Evolutionary conservation across 257 asterid species (phyloP), one percentile per base, ranked within the genome.

Genomic region (Solanum gandarillasii): DNA sequence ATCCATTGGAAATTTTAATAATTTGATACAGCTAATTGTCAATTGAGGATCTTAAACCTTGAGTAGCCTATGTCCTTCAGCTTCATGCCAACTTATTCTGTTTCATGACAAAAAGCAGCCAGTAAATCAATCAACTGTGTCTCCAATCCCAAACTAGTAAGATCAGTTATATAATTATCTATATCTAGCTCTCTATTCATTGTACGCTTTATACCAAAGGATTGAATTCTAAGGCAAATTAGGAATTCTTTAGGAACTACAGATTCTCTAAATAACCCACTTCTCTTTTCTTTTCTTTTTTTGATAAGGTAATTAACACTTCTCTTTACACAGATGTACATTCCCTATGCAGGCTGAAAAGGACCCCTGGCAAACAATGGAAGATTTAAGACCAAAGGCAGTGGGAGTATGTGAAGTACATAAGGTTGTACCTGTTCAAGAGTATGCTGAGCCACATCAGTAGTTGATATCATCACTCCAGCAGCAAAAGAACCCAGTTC

Each of bases 401-500:
- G 39, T 31, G 67, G 7, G 18, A 16, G n/a, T 29, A 79, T 43
- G 85, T 14, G 29, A 79, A 25, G 67, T 43, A 79, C 39, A 79
- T 43, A 86, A 70, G 83, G 20, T 35, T 38, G 39, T 87, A 94
- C 98, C 93, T 95, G 98, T 90, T 95, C 98, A 6, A 95, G 96
- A 43, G 98, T 95, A 88, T 93, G 97, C 75, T 93, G 98, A 92
- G 94, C 98, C 86, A 91, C 92, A 91, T 94, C 98, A 70, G 98
- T 94, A 79, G 98, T 93, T 84, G 98, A 93, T 92, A 95, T 95
- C 98, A 95, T 94, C 90, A 95, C 96, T 86, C 98, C 98, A 88
- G 98, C 98, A 89, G 95, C 98, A 90, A 95, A 94, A 87, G 98
- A 94, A 87, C 98, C 98, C 94, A 95, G 91, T 92, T 94, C 98